Evolutionary conservation across 176 grass and related monocot genomes (phyloP), one percentile per base, ranked within the genome.

Genomic region (Poa pratensis): DNA sequence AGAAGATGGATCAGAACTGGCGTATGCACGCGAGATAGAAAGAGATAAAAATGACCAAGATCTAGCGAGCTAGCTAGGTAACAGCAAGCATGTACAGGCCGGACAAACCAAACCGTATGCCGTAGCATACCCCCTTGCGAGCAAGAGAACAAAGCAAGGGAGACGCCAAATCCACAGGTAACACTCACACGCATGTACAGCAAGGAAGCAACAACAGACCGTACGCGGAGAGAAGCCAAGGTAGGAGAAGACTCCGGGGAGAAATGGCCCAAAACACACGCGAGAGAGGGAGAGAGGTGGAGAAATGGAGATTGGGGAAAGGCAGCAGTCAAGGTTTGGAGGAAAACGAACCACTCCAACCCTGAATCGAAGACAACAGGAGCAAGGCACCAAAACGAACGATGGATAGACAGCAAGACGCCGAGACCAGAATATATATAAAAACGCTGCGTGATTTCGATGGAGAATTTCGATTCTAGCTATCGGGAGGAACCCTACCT

Each of bases 121-220:
- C 17, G 26, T 52, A 19, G 7, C 32, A 75, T 75, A 32, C 46
- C 68, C 26, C 11, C 14, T 80, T 48, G 73, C 48, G 23, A 55
- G 79, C 83, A 90, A 92, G 71, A 65, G 64, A 92, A 84, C 91
- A 90, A 89, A 73, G 60, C 23, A 35, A 80, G 84, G n/a, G 78
- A 85, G 78, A 78, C 82, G 78, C 77, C 83, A 86, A 86, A 78
- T 76, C 67, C 79, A 69, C 86, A 73, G 43, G 87, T 84, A 87
- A 63, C 87, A 90, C 87, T 60, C 87, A 84, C 86, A 6, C 76
- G 82, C 73, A 37, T 34, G 30, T 73, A 48, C 80, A 88, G 46
- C 83, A 59, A 52, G 35, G 39, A 85, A 51, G 77, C 40, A 83
- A 80, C 30, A 9, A n/a, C 65, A 11, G 65, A 24, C 12, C n/a